phyloP scores from a whole-genome alignment of 2,329 filamentous ascomycete genomes.

The Madurella fahalii region DNA sequence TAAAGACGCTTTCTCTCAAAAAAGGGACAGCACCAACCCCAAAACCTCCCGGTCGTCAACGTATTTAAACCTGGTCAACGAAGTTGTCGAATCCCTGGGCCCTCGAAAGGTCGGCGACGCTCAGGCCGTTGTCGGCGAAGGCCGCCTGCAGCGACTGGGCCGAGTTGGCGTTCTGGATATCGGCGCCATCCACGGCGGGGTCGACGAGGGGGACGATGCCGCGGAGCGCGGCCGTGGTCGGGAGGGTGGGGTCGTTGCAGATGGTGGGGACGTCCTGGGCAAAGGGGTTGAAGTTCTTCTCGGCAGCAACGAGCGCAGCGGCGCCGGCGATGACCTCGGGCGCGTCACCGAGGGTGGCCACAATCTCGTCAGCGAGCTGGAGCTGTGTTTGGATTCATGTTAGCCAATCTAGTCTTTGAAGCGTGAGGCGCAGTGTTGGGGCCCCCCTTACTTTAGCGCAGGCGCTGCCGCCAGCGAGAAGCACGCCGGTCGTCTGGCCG shows the following conservation, averaged over 20 bases:
- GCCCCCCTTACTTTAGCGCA: constrained; percentile 52
- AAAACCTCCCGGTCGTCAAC: neutral
- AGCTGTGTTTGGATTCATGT: constrained; percentile 41
- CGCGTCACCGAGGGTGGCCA: constrained; percentile 56
- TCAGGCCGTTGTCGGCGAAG: constrained; percentile 51
- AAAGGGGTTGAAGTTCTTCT: constrained; percentile 72
- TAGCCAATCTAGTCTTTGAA: neutral
- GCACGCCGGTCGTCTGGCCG: constrained; percentile 56
- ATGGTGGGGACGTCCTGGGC: constrained; percentile 56
- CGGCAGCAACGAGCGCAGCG: constrained; percentile 59
- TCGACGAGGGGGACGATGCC: constrained; percentile 66
- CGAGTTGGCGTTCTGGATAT: constrained; percentile 58
- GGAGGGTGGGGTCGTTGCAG: constrained; percentile 60
- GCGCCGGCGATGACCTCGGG: constrained; percentile 59
- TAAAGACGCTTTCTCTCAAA: no score
- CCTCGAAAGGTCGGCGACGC: constrained; percentile 59
- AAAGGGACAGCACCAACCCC: neutral
- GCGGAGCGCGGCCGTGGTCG: constrained; percentile 55
- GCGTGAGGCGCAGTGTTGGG: neutral
- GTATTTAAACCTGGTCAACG: constrained; percentile 31
- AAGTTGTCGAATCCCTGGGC: constrained; percentile 62
- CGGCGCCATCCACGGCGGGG: constrained; percentile 55
- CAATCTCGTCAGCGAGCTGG: constrained; percentile 59
- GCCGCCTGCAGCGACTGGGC: constrained; percentile 47
- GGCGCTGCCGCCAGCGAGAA: constrained; percentile 61